Evolutionary conservation across 23 red algal species (phyloP), one percentile per base, ranked within the genome.

Genomic region (Pyropia yezoensis): DNA sequence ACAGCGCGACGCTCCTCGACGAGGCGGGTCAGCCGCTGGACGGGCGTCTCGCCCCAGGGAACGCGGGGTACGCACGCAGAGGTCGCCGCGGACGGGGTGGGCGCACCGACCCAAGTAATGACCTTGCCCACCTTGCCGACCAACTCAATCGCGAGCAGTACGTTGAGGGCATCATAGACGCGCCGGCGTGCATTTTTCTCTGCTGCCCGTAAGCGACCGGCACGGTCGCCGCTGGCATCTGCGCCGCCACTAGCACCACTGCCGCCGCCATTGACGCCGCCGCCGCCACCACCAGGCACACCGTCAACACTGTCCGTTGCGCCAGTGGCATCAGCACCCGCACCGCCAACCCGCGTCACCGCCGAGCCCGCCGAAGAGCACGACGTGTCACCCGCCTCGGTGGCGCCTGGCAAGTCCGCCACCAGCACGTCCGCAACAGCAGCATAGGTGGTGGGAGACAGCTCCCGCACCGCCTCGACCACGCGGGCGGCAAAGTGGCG

Each of bases 121-220:
- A 21, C 52, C 67, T 88, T 83, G 53, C 73, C 69, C 21, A 30
- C 33, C 59, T 84, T 83, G 68, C 66, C 63, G 23, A 96, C 70
- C 52, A 81, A 50, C 52, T 79, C 81, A 19, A 88, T 83, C 1
- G 92, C 85, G 59, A 66, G 59, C 75, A 96, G 77, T 15, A 96
- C 92, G 69, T 96, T 96, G 49, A 96, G 50, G 24, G 92, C 92
- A 73, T 96, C 92, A 51, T 96, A 90, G 20, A 96, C 84, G n/a
- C 92, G 70, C 33, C 92, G 85, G 50, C 92, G 92, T 6, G 83
- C 66, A 76, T 96, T 96, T 52, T 83, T 56, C 22, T 80, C 75
- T 7, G 75, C 77, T 12, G 76, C 67, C 55, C 49, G 16, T n/a
- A 69, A 59, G 68, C 75, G 69, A 28, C 55, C 20, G 13, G 60